phyloP scores from a whole-genome alignment of 1,284 basidiomycete species.

The Apiotrichum brassicae region DNA sequence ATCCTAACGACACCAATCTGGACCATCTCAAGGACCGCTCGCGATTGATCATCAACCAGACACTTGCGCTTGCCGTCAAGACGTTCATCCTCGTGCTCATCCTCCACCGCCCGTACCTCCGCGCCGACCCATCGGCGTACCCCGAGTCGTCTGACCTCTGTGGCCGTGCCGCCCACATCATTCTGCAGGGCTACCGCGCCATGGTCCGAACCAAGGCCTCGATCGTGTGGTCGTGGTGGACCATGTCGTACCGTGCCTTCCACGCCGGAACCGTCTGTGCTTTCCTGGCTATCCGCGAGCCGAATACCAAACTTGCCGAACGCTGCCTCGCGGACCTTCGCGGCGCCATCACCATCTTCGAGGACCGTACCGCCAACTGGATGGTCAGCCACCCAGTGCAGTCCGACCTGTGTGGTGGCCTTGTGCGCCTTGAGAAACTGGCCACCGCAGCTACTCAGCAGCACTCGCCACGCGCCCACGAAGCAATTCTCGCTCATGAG shows the following conservation, averaged over 20 bases:
- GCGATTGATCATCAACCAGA: conserved; percentile 35
- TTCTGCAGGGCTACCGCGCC: conserved; percentile 36
- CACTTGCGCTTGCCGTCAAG: conserved; percentile 41
- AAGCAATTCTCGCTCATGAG: neutral
- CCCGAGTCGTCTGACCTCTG: conserved; percentile 43
- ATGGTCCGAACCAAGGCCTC: conserved; percentile 34
- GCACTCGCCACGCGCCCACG: conserved; percentile 1
- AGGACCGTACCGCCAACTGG: conserved; percentile 38
- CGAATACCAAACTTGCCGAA: conserved; percentile 33
- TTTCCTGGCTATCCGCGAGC: conserved; percentile 44
- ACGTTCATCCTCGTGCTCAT: conserved; percentile 45
- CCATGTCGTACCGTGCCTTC: conserved; percentile 43
- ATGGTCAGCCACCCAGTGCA: conserved; percentile 44
- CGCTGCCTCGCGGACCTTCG: conserved; percentile 39
- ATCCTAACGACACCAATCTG: conserved; percentile 29
- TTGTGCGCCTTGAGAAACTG: conserved; percentile 42
- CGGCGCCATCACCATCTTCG: conserved; percentile 39
- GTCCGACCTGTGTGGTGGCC: conserved; percentile 38
- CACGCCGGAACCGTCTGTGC: conserved; percentile 46
- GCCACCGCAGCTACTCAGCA: conserved; percentile 24
- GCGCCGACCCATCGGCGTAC: conserved; percentile 43
- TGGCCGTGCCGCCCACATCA: conserved; percentile 35
- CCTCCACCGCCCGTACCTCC: conserved; percentile 45
- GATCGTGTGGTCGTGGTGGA: conserved; percentile 46
- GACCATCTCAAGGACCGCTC: conserved; percentile 21